Base-by-base conservation (phyloP, 805 yeast genomes). In the Saturnispora halmiae region DNA sequence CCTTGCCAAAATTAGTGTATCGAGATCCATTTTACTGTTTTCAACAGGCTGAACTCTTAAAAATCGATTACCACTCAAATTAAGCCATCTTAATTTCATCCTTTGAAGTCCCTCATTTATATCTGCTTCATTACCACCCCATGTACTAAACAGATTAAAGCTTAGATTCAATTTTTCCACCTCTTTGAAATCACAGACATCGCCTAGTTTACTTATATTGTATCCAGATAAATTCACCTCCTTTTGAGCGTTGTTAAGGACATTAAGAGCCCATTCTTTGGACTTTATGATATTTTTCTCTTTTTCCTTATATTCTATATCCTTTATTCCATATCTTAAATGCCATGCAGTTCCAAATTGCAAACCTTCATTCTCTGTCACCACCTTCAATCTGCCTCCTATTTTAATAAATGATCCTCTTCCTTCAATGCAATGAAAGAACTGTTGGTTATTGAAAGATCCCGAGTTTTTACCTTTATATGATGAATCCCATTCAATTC, bases 381-480 rank as follows among this genome's bases (percentile, higher is more conserved):
- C n/a, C 10, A 28, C 31, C 25, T 26, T 10, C 9, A 34, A 60
- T 25, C 47, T 50, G 46, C 65, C 67, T 58, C 30, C 27, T 10
- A 20, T 47, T 51, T 79, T 82, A 24, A 84, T 43, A 49, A 84
- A 84, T 4, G 87, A 75, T 0, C 84, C 94, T 2, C 78, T 62
- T 0, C 64, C 65, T 0, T 48, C 54, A n/a, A 45, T 59, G n/a
- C 28, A 26, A 6, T 21, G 57, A 55, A 88, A 88, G 55, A 84
- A 84, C 40, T 55, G 50, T 0, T 59, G 51, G 0, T 79, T 84
- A 16, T 72, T 64, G 21, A 75, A 45, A 1, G 54, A 43, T 0
- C 97, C 97, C 46, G 72, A 62, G 55, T 87, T 76, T 51, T 79
- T 84, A 1, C 96, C 96, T 27, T 34, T 27, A 7, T 6, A 22